Base-by-base conservation (phyloP, 1,284 basidiomycete species). In the Cutaneotrichosporon cutaneum region DNA sequence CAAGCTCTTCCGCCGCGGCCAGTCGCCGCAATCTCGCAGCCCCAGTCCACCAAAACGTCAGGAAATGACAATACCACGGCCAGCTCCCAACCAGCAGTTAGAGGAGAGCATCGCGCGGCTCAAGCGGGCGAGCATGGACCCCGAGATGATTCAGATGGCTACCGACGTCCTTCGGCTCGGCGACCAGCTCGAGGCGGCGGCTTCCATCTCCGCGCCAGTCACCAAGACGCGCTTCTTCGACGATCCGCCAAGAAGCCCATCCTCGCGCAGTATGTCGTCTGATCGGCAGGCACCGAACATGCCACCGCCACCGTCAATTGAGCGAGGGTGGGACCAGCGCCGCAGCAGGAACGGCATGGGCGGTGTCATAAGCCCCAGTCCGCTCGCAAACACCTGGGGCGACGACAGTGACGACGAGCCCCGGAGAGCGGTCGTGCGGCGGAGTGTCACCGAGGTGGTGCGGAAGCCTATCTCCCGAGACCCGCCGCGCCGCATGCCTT, bases 31-130 rank as follows among this genome's bases (percentile, higher is more conserved):
- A 0, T 78, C 76, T 2, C 68, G 75, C 16, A 72, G 70, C 58
- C 77, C 78, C 1, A 75, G 71, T 56, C 74, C 76, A 13, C 77
- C 77, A 0, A 60, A 55, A 4, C 56, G 59, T 35, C 59, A 61
- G 1, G 71, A 76, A 18, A n/a, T 61, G 16, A 58, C 61, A 2
- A 11, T 21, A 4, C 35, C 53, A 14, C 69, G 63, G 21, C 68
- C 56, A 11, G 68, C 71, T 10, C 68, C 64, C 2, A 54, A 67
- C 2, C 72, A 72, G 36, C 70, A 76, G 26, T 55, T 78, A 6
- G 76, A 78, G 47, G 71, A 76, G 54, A 73, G 73, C 10, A 73
- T 79, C 3, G 77, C 74, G 51, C 61, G 71, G 21, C 59, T 80
- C 35, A 68, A 71, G 58, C 62, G 77, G 72, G 47, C 77, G 0